phyloP scores from a whole-genome alignment of 345 rosid species.

The Raphanus sativus region DNA sequence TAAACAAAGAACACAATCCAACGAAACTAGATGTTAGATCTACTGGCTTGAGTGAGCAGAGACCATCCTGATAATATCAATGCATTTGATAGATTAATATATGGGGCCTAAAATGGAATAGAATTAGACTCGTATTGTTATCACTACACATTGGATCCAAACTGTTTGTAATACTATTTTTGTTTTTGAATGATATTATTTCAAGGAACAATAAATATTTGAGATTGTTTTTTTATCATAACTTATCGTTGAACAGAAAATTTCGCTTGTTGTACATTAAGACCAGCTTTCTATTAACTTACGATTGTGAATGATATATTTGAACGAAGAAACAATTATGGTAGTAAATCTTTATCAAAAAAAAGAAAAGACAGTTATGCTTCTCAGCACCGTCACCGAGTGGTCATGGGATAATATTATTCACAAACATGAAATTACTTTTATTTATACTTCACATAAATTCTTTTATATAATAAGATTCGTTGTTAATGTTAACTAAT shows the following conservation, averaged over 20 bases:
- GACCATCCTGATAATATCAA: constrained; percentile 54
- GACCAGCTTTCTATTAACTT: neutral
- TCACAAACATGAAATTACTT: constrained; percentile 5
- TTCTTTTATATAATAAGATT: constrained; percentile 1
- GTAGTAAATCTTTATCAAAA: no score
- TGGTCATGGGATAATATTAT: constrained; percentile 15
- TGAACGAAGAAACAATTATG: neutral
- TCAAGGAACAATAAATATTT: neutral
- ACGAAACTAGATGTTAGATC: constrained; percentile 58
- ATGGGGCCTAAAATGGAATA: neutral
- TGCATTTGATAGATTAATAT: neutral
- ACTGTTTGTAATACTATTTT: no score
- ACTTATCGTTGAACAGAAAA: neutral
- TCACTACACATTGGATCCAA: no score
- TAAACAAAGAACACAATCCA: neutral
- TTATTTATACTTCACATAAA: constrained; percentile 1
- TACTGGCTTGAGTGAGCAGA: constrained; percentile 81
- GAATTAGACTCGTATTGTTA: neutral
- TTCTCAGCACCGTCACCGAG: constrained; percentile 27
- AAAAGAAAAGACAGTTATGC: constrained; percentile 10
- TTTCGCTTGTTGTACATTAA: constrained; percentile 8
- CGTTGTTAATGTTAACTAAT: neutral
- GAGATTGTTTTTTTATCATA: neutral
- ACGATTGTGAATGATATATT: constrained; percentile 22
- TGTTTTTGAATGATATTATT: no score